phyloP scores from a whole-genome alignment of 768 basidiomycete species.

The Calocera viscosa region DNA sequence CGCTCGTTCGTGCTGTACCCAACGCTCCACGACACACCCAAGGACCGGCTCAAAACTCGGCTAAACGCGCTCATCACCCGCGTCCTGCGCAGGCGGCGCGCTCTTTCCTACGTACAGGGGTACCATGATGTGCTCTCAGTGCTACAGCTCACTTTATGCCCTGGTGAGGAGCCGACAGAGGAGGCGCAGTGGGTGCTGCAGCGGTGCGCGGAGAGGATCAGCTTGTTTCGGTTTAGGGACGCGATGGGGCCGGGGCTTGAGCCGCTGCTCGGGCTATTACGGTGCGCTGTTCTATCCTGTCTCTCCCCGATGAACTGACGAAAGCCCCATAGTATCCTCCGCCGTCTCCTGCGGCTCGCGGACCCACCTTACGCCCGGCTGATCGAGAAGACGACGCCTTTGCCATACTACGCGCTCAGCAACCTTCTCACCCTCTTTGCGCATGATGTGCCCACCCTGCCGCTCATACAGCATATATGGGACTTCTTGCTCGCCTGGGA shows the following conservation, averaged over 20 bases:
- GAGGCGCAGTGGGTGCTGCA: not conserved
- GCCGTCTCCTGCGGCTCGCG: conserved; percentile 54
- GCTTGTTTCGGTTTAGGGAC: conserved; percentile 67
- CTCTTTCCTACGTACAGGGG: conserved; percentile 81
- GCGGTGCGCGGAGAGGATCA: conserved; percentile 45
- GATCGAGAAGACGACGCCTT: conserved; percentile 59
- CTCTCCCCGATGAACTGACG: not conserved
- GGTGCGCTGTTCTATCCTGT: conserved; percentile 31
- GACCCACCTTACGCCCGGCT: conserved; percentile 59
- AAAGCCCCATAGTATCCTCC: conserved; percentile 44
- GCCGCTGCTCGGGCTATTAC: conserved; percentile 67
- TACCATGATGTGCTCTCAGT: conserved; percentile 90
- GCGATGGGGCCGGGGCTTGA: conserved; percentile 79
- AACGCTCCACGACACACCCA: conserved; percentile 22
- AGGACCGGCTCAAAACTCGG: conserved; percentile 43
- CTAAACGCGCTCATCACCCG: conserved; percentile 62
- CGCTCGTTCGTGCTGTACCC: conserved; percentile 90
- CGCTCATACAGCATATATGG: conserved; percentile 81
- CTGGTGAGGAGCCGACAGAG: conserved; percentile 42
- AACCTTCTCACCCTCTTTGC: conserved; percentile 85
- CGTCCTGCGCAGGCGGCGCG: conserved; percentile 59
- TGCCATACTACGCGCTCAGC: conserved; percentile 82
- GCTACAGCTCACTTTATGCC: conserved; percentile 54
- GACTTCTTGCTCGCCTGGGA: conserved; percentile 78
- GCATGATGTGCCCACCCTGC: conserved; percentile 81